Percentiles rank a stretch among this genome's conserved stretches.
Conservation (phyloP, 257 asterid genomes). For the Leonotis leonurus region DNA sequence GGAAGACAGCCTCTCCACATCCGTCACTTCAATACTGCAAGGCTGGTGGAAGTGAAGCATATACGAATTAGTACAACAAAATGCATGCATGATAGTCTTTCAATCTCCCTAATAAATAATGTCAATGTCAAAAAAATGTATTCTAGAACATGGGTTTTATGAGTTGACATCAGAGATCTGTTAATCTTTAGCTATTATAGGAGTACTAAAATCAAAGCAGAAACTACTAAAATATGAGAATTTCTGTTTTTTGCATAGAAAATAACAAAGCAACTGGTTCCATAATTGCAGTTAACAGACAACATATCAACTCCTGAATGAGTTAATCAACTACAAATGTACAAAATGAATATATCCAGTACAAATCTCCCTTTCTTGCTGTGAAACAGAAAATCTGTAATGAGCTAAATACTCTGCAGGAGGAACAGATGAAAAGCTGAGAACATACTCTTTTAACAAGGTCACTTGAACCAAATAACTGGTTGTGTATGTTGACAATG, state of each 20-base stretch:
- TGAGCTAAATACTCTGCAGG: no score
- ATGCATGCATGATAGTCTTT: neutral
- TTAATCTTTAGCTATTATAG: no score
- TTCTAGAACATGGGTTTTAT: neutral
- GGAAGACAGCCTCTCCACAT: slow-evolving; percentile 47
- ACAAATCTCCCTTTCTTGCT: no score
- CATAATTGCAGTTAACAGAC: no score
- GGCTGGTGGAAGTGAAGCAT: slow-evolving; percentile 36
- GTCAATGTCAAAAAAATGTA: neutral
- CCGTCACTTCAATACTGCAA: slow-evolving; percentile 51
- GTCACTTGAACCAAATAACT: slow-evolving; percentile 74
- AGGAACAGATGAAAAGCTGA: neutral
- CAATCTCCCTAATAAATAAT: neutral
- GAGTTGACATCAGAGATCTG: no score
- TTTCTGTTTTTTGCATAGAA: no score
- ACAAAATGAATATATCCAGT: no score
- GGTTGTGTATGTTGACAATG: slow-evolving; percentile 58
- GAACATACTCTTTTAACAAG: slow-evolving; percentile 49
- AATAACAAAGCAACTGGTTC: no score
- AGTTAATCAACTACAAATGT: no score
- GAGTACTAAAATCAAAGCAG: neutral
- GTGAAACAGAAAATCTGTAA: no score
- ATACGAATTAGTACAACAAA: neutral
- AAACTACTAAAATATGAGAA: neutral
- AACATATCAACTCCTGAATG: no score